Conservation (phyloP, 2,329 filamentous ascomycete genomes). For the Aspergillus ibericus region DNA sequence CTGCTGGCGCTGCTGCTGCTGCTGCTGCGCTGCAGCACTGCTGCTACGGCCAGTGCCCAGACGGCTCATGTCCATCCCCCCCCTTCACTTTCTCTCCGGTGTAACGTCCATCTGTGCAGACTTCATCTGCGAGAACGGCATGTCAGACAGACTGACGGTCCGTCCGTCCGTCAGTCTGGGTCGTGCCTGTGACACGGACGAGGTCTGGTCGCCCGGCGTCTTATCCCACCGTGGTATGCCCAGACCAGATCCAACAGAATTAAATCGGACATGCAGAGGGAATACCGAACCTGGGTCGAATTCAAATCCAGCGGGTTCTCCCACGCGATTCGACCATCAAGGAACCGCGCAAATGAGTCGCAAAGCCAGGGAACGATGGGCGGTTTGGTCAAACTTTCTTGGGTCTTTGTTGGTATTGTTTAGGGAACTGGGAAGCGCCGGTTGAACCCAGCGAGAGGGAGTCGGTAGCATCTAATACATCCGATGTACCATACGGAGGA, state of each 20-base stretch:
- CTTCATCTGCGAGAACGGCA: neutral
- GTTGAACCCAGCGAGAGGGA: neutral
- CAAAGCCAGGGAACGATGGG: slow-evolving; percentile 5
- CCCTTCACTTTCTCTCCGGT: neutral
- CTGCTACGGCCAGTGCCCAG: neutral
- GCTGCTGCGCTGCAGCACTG: too few relatives aligned
- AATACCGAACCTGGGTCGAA: neutral
- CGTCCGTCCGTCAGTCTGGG: neutral
- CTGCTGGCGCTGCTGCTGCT: neutral
- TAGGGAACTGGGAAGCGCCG: neutral
- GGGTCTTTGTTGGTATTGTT: neutral
- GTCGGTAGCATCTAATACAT: neutral
- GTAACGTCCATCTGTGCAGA: neutral
- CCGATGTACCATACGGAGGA: too few relatives aligned
- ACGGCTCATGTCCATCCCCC: neutral
- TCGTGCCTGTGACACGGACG: neutral
- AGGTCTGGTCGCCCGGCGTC: neutral
- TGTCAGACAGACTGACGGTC: neutral
- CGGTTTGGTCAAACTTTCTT: slow-evolving; percentile 15
- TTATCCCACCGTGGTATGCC: slow-evolving; percentile 5
- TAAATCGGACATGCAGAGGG: neutral
- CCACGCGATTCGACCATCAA: neutral
- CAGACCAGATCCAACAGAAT: neutral
- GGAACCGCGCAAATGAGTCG: slow-evolving; percentile 14
- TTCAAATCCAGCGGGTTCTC: neutral